Evolutionary conservation across 1,284 basidiomycete species (phyloP), one percentile per base, ranked within the genome.

Genomic region (Retiboletus fuscus): DNA sequence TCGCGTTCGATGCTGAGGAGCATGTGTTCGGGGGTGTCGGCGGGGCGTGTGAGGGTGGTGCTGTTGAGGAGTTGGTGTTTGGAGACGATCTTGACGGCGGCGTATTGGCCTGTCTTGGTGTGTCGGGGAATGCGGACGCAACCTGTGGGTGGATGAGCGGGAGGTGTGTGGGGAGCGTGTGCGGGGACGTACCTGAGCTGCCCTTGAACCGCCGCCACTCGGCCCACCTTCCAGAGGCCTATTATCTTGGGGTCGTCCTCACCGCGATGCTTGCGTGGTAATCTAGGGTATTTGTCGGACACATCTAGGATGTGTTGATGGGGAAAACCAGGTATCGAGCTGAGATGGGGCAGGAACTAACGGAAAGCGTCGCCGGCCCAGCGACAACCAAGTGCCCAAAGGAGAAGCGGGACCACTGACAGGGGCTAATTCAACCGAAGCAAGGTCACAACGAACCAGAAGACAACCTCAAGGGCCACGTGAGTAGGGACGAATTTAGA

Each of bases 61-160:
- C 93, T 93, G 64, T 79, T 79, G 81, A 92, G 88, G 64, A 95
- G 84, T 73, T 93, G 85, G 73, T 90, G 90, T 83, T 97, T 97
- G 49, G 96, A 95, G 44, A 99, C 93, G 76, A 99, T 99, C 86
- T 99, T 99, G 82, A 99, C 92, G 5, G 97, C 98, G 41, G 97
- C 96, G 79, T 93, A 93, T 83, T 97, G 92, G 20, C 94, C 94
- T 1, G 96, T 97, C 79, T 91, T 92, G 28, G 92, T 89, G 82
- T 99, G 96, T 71, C 95, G 88, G 22, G 96, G 97, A 71, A 99
- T 92, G 76, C 95, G 92, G 55, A 99, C 97, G 65, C 95, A 93
- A 68, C 96, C 96, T 97, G 70, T 22, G 62, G 47, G 15, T 62
- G 64, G 43, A 22, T 60, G 39, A n/a, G 34, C 51, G 69, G 43